Base-by-base conservation (phyloP, 257 asterid species). In the Solanum commersonii region DNA sequence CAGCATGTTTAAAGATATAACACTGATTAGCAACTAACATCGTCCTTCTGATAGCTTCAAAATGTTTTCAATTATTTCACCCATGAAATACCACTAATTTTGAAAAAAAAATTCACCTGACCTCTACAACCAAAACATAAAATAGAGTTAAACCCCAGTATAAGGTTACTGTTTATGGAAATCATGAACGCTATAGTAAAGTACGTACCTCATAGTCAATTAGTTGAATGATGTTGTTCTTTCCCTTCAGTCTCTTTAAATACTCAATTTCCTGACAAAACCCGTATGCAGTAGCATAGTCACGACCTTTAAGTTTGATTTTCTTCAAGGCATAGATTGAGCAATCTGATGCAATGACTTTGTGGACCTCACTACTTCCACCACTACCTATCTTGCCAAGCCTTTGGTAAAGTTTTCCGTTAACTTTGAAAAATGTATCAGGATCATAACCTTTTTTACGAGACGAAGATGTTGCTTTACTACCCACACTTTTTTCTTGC, bases 341-440 rank as follows among this genome's bases (percentile, higher is more conserved):
- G 92, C 99, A 96, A 89, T 97, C 99, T 31, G 98, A 93, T 88
- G 99, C 93, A 90, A 97, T 97, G 87, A 96, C 99, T 89, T 97
- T 97, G 95, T 97, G 99, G 89, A 97, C 99, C 92, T 97, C 99
- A 88, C 99, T 97, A 91, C 99, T 96, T 84, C 99, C 99, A 85
- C 99, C 99, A 83, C 99, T 97, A 63, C 99, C 99, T 68, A 97
- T 97, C 95, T 97, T 97, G 65, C 99, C 99, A 86, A 97, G 99
- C 90, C 97, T 94, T 90, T 97, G 99, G 89, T 97, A 97, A 88
- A 93, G 94, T 94, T 96, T 97, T 23, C 98, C 99, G 34, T 97
- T 97, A 71, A 97, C 99, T 92, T 94, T 97, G 92, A 97, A 97
- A 92, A 95, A 97, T 88, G 92, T 87, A 90, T 97, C 99, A 84